phyloP scores from a whole-genome alignment of 108 stramenopile genomes.

The Nitzschia sp. region DNA sequence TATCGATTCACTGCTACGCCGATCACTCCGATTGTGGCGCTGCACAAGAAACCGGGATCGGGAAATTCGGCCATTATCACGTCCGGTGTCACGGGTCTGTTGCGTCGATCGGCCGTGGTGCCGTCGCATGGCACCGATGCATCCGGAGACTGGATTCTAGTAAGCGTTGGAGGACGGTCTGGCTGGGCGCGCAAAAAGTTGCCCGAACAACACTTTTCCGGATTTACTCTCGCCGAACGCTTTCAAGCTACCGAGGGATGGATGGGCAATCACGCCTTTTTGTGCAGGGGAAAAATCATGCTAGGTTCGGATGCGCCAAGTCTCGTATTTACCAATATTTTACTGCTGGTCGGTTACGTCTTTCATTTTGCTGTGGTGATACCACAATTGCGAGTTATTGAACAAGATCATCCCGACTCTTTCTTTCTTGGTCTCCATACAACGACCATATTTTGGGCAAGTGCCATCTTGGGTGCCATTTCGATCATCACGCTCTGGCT shows the following conservation, averaged over 20 bases:
- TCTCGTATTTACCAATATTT: constrained; percentile 73
- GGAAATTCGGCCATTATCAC: constrained; percentile 17
- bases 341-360: constrained; percentile 49
- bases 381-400: constrained; percentile 42
- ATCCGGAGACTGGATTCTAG: constrained; percentile 77
- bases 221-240: constrained; percentile 52
- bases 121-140: constrained; percentile 85
- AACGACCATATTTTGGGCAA: constrained; percentile 34
- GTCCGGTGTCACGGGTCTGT: constrained; percentile 64
- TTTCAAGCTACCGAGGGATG: constrained; percentile 77
- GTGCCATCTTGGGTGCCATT: constrained; percentile 31
- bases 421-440: background rate
- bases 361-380: constrained; percentile 52
- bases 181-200: constrained; percentile 79
- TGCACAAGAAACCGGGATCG: constrained; percentile 65
- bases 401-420: constrained; percentile 17
- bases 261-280: constrained; percentile 88
- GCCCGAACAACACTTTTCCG: constrained; percentile 29
- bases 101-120: constrained; percentile 76
- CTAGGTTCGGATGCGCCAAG: constrained; percentile 79
- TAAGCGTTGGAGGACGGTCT: constrained; percentile 77
- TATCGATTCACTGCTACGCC: constrained; percentile 83
- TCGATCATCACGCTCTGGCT: constrained; percentile 67
- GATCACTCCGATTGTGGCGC: constrained; percentile 74
- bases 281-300: constrained; percentile 86